Evolutionary conservation across 1,284 basidiomycete genomes (phyloP), one percentile per base, ranked within the genome.

Genomic region (Trametes pubescens): DNA sequence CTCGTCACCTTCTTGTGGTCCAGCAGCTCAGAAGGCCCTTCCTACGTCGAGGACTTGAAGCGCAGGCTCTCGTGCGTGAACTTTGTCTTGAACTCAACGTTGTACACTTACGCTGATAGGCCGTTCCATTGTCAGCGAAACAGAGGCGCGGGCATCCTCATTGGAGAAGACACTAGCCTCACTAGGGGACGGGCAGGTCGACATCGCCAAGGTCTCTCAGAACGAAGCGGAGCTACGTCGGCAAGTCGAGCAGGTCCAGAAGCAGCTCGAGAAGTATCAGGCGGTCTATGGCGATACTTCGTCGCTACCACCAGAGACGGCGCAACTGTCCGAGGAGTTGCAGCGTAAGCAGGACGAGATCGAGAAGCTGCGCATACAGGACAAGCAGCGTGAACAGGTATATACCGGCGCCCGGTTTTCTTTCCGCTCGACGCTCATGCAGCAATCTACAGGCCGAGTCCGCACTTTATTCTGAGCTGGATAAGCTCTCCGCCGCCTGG

Each of bases 401-500:
- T 32, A 77, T 67, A 7, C 14, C 11, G 44, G 22, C 18, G 49
- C 29, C n/a, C 14, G 4, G 16, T 32, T 32, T 22, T 18, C 8
- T n/a, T n/a, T 16, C 6, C 57, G 10, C 48, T 18, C 18, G 16
- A 32, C 46, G 13, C n/a, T 32, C 26, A 35, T 22, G 18, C 34
- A 18, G 40, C 13, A 26, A n/a, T 44, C 35, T 14, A 0, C 71
- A 94, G 86, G 84, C 90, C 6, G 90, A 94, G 67, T 83, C 87
- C n/a, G 86, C 91, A 29, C 77, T 96, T 24, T 97, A 93, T 72
- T 82, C 88, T 44, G 96, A 99, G 78, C 80, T 98, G 6, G 96
- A 98, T 66, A 89, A 90, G 69, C 76, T 99, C 32, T 95, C 94
- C 16, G 85, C 87, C 52, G 90, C 95, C 0, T 98, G 95, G 92